These are phyloP conservation scores for Nakaseomyces delphensis DNA, from an alignment of 1,139 yeast species.

Conservation along the genomic window DNA sequence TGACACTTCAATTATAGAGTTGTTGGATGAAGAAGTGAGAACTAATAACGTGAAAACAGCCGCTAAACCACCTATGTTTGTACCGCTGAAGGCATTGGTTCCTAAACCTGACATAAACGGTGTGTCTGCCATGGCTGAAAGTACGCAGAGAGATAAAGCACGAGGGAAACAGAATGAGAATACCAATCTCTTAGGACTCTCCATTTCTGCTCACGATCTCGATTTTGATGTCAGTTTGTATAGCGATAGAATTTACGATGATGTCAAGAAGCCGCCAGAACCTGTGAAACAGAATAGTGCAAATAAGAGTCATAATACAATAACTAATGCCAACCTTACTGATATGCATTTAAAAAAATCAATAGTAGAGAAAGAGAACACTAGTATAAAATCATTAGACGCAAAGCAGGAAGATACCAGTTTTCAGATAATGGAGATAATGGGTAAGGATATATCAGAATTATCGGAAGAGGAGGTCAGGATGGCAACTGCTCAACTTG, in stretches of 20 bases:
- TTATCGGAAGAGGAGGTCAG: conserved; percentile 7
- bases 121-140: not conserved
- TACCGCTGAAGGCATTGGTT: conserved; percentile 4
- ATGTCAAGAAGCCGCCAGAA: not conserved
- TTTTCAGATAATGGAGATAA: not conserved
- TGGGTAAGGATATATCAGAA: conserved; percentile 12
- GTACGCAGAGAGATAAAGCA: conserved; percentile 1
- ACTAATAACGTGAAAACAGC: not conserved
- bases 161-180: not conserved
- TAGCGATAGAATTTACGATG: not conserved
- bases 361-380: not conserved
- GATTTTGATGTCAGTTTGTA: not conserved
- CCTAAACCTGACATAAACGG: not conserved
- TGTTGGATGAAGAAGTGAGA: not conserved
- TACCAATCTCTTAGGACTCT: not conserved
- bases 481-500: conserved; percentile 7
- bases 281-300: not conserved
- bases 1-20: conserved; percentile 4
- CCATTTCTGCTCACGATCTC: not conserved
- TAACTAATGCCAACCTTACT: not conserved
- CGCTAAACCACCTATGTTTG: conserved; percentile 4
- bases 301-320: not conserved
- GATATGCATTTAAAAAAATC: no score
- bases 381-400: not conserved
- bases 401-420: not conserved